phyloP scores from a whole-genome alignment of 2,329 filamentous ascomycete genomes.

The Trichoderma oligosporum region DNA sequence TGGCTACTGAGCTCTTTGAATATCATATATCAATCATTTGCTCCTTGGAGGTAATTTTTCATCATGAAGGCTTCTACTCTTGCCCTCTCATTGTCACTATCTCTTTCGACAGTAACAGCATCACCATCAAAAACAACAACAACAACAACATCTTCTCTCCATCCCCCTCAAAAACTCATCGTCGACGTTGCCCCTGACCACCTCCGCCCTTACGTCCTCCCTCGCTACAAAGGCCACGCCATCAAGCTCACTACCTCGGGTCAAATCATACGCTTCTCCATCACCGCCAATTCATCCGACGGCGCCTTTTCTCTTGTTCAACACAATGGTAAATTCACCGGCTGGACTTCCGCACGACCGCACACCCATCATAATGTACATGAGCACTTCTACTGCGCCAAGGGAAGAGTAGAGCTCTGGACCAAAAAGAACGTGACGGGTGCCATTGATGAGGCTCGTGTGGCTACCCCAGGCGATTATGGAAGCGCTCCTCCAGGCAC shows the following conservation, averaged over 20 bases:
- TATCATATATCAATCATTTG: too few relatives aligned
- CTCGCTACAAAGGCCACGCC: conserved; percentile 25
- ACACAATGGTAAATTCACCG: conserved; percentile 22
- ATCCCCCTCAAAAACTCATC: conserved; percentile 11
- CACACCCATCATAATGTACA: conserved; percentile 22
- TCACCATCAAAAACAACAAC: background rate
- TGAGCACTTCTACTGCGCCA: conserved; percentile 26
- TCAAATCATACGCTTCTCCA: conserved; percentile 25
- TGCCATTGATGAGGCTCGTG: conserved; percentile 23
- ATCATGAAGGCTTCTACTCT: background rate
- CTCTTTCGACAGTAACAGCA: background rate
- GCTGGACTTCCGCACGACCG: conserved; percentile 22
- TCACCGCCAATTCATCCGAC: conserved; percentile 25
- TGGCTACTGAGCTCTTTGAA: too few relatives aligned
- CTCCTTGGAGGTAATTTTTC: too few relatives aligned
- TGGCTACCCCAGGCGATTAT: conserved; percentile 24
- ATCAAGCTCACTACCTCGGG: conserved; percentile 23
- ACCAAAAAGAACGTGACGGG: conserved; percentile 21
- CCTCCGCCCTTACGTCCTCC: conserved; percentile 26
- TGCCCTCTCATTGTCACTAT: background rate
- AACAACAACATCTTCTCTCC: background rate
- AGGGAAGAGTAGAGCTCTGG: conserved; percentile 25
- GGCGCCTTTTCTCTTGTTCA: conserved; percentile 26
- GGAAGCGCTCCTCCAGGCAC: conserved; percentile 23
- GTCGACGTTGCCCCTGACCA: conserved; percentile 24